These are phyloP conservation scores for Aphanomyces cochlioides DNA, from an alignment of 352 stramenopile genomes.

Conservation along the genomic window DNA sequence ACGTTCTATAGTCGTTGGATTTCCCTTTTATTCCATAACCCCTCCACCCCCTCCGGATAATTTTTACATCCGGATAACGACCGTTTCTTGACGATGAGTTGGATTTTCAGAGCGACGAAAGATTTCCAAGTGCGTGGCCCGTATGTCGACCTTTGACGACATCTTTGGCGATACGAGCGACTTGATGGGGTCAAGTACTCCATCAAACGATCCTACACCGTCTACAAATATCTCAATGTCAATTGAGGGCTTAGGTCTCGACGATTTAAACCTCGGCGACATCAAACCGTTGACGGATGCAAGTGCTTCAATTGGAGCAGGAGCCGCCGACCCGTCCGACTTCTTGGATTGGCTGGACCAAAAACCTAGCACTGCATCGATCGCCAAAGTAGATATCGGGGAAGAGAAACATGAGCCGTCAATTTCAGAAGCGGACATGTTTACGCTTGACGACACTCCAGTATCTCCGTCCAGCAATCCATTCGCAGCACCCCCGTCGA, in stretches of 20 bases:
- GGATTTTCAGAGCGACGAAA: neutral
- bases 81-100: conserved; percentile 17
- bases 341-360: conserved; percentile 77
- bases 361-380: conserved; percentile 4
- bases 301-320: neutral
- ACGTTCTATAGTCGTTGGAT: too few relatives aligned
- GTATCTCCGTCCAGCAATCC: neutral
- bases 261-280: conserved; percentile 16
- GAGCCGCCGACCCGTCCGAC: conserved; percentile 36
- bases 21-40: too few relatives aligned
- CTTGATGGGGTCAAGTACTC: conserved; percentile 8
- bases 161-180: conserved; percentile 77
- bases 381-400: neutral
- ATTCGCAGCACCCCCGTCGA: neutral
- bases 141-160: conserved; percentile 48
- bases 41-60: neutral
- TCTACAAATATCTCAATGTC: conserved; percentile 13
- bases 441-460: conserved; percentile 58
- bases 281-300: conserved; percentile 16
- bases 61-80: conserved; percentile 18
- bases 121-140: neutral
- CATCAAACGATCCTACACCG: neutral
- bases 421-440: conserved; percentile 41
- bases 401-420: neutral
- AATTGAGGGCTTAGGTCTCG: conserved; percentile 18